Evolutionary conservation across 306 rosid species (phyloP).

Genomic region (Purshia tridentata): DNA sequence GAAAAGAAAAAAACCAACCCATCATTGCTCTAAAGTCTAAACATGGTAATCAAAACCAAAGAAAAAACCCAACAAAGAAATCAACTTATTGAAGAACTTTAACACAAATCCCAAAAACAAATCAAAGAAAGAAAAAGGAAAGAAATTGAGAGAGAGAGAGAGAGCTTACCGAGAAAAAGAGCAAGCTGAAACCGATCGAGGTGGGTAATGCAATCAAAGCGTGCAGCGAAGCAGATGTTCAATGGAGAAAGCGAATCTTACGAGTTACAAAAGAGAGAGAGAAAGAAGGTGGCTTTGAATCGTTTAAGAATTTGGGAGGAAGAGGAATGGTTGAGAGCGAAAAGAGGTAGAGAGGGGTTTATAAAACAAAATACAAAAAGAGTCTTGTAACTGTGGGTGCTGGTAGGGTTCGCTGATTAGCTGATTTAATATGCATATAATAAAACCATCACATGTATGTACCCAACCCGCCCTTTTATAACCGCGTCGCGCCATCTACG

Average conservation of each 20-base stretch:
- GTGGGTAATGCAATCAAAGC: not conserved
- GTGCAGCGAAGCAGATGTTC: no score
- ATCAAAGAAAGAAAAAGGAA: not conserved
- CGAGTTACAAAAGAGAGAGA: not conserved
- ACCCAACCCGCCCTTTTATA: not conserved
- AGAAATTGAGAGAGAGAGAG: not conserved
- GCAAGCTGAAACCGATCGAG: slow-evolving; percentile 1
- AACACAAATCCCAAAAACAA: not conserved
- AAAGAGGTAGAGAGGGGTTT: slow-evolving; percentile 1
- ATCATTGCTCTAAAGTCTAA: slow-evolving; percentile 5
- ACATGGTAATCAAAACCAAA: not conserved
- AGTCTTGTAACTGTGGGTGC: not conserved
- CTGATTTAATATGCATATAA: no score
- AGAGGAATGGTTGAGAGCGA: slow-evolving; percentile 10
- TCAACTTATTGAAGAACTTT: not conserved
- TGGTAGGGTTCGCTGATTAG: no score
- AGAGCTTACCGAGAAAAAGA: slow-evolving; percentile 17
- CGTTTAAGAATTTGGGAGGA: not conserved
- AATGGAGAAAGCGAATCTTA: not conserved
- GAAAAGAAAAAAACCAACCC: not conserved
- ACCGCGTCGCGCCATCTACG: slow-evolving; percentile 6
- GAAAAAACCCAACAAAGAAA: not conserved
- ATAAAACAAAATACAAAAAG: not conserved
- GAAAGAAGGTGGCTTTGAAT: not conserved
- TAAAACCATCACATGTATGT: no score